Conservation (phyloP, 352 stramenopile genomes). For the Ophiocytium majus region DNA sequence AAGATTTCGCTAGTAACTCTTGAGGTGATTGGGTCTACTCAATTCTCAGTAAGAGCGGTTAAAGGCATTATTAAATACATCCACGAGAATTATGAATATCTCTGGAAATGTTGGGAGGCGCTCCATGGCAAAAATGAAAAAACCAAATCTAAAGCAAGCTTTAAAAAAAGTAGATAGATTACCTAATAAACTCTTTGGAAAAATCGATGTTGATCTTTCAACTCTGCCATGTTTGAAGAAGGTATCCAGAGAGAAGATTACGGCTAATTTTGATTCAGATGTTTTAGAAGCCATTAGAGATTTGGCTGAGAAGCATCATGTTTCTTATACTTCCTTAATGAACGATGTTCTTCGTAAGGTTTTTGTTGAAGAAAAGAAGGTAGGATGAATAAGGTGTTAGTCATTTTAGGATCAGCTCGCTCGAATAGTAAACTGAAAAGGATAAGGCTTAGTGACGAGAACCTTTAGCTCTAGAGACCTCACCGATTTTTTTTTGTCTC, state of each 20-base stretch:
- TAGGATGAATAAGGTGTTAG: constrained; percentile 14
- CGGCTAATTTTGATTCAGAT: constrained; percentile 17
- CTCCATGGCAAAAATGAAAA: constrained; percentile 20
- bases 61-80: constrained; percentile 23
- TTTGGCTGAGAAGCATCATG: constrained; percentile 10
- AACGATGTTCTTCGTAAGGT: constrained; percentile 18
- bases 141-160: constrained; percentile 20
- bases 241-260: constrained; percentile 18
- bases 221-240: constrained; percentile 16
- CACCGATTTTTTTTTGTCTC: no score
- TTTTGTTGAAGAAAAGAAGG: constrained; percentile 20
- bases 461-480: no score
- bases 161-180: constrained; percentile 23
- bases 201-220: constrained; percentile 20
- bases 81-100: constrained; percentile 20
- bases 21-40: constrained; percentile 17
- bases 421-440: no score
- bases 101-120: constrained; percentile 18
- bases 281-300: constrained; percentile 19
- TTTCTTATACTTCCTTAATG: constrained; percentile 18
- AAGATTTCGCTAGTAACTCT: constrained; percentile 14
- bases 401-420: constrained; percentile 17
- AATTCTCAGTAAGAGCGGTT: constrained; percentile 15
- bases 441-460: no score
- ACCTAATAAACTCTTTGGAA: constrained; percentile 22